phyloP scores from a whole-genome alignment of 2,329 filamentous ascomycete species.

The Phialemonium atrogriseum region DNA sequence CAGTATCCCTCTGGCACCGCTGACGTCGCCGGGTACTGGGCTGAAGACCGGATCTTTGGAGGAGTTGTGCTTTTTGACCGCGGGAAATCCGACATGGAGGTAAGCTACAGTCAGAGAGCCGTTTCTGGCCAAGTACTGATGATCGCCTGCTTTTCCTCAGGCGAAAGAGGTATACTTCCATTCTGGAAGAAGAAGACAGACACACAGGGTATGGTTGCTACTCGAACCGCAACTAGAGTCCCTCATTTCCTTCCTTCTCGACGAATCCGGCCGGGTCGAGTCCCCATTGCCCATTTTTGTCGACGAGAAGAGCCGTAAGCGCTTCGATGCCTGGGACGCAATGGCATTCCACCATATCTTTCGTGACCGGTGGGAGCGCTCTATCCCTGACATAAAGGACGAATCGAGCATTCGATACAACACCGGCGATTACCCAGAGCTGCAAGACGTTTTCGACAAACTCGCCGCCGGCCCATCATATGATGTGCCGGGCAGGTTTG shows the following conservation, averaged over 20 bases:
- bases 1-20: slow-evolving; percentile 5
- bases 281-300: slow-evolving; percentile 4
- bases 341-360: slow-evolving; percentile 6
- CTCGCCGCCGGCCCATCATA: no score
- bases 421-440: slow-evolving; percentile 4
- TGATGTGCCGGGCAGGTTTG: no score
- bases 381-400: slow-evolving; percentile 1
- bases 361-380: slow-evolving; percentile 6
- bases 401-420: background rate
- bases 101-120: no score
- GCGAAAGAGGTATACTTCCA: slow-evolving; percentile 7
- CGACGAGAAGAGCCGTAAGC: slow-evolving; percentile 3
- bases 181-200: slow-evolving; percentile 1
- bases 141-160: no score
- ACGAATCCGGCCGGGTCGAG: background rate
- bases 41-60: slow-evolving; percentile 5
- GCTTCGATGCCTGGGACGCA: slow-evolving; percentile 6
- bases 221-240: slow-evolving; percentile 4
- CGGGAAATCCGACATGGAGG: no score
- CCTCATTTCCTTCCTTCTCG: slow-evolving; percentile 3
- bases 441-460: no score
- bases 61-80: slow-evolving; percentile 7
- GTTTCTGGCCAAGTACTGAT: no score
- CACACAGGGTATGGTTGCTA: slow-evolving; percentile 4
- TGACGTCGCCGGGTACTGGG: slow-evolving; percentile 8